Base-by-base conservation (phyloP, 1,139 yeast genomes). In the Taphrina wiesneri region DNA sequence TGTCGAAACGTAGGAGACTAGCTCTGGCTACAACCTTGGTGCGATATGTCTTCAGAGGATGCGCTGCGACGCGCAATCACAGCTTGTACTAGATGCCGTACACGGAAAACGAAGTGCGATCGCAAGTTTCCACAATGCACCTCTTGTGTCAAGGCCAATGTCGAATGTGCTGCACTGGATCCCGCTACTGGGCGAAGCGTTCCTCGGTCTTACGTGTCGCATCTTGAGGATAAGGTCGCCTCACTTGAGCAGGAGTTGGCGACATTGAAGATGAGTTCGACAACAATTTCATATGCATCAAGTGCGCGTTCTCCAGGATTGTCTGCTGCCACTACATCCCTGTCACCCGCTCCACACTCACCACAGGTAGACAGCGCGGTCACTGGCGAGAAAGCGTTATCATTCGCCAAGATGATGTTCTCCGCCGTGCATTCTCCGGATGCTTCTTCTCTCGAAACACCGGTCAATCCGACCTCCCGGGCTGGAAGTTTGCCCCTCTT, bases 141-240 rank as follows among this genome's bases (percentile, higher is more conserved):
- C 4, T 32, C 61, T 6, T 54, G 61, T 32, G 47, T 52, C 19
- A 61, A 66, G 28, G 70, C 70, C 23, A 45, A 39, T 15, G 64
- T 57, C 19, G 70, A 67, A 21, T 90, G 97, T 76, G 85, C 90
- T 23, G 91, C 96, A 0, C 76, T 89, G 13, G 97, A 91, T 74
- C 90, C 96, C 0, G 90, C 90, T 2, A 88, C 96, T 0, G 96
- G 96, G 0, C 78, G 96, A 67, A 91, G 88, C 70, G 84, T 90
- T 0, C 96, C 97, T 0, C 78, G 97, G 56, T 86, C 71, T 67
- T 90, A 91, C 73, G 84, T 90, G 5, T 82, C 85, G 17, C 87
- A 86, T 71, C 77, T 91, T 67, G 97, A 91, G 73, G 86, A 85
- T 66, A 78, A 85, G 49, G 79, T 90, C 1, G 80, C 81, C 15